phyloP scores from a whole-genome alignment of 169 alveolate genomes.

The Plasmodium sp. region DNA sequence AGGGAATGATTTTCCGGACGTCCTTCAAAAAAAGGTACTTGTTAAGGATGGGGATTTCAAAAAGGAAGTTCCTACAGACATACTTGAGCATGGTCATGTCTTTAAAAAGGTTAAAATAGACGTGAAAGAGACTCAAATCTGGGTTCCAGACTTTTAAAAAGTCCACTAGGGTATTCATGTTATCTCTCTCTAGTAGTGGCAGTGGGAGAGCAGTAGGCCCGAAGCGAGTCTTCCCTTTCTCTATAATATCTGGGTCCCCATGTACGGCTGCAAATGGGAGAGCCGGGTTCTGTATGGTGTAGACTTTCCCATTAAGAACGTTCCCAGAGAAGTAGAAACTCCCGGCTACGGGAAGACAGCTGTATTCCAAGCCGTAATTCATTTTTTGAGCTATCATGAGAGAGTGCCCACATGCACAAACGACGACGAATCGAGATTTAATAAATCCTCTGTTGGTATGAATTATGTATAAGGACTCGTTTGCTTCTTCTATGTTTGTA shows the following conservation, averaged over 20 bases:
- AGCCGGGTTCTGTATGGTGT: slow-evolving; percentile 89
- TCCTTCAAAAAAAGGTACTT: slow-evolving; percentile 85
- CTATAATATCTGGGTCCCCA: slow-evolving; percentile 90
- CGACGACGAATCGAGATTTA: slow-evolving; percentile 85
- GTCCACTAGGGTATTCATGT: slow-evolving; percentile 82
- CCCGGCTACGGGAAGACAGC: slow-evolving; percentile 90
- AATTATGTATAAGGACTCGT: slow-evolving; percentile 72
- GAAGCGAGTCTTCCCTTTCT: slow-evolving; percentile 82
- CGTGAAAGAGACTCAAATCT: slow-evolving; percentile 80
- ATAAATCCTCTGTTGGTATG: slow-evolving; percentile 79
- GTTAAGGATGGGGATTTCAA: slow-evolving; percentile 86
- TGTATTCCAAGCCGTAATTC: slow-evolving; percentile 88
- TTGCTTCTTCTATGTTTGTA: slow-evolving; percentile 74
- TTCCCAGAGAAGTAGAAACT: slow-evolving; percentile 87
- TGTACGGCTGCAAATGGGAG: slow-evolving; percentile 91
- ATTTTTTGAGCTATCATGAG: slow-evolving; percentile 87
- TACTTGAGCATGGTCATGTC: slow-evolving; percentile 85
- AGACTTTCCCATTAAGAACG: slow-evolving; percentile 87
- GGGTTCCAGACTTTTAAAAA: slow-evolving; percentile 83
- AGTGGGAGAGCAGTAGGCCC: slow-evolving; percentile 91
- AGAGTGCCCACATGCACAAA: slow-evolving; percentile 90
- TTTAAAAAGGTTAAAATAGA: slow-evolving; percentile 81
- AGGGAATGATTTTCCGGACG: slow-evolving; percentile 87
- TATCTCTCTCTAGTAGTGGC: slow-evolving; percentile 88
- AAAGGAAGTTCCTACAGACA: slow-evolving; percentile 84